Base-by-base conservation (phyloP, 2,329 filamentous ascomycete species). In the Colletotrichum chlorophyti region DNA sequence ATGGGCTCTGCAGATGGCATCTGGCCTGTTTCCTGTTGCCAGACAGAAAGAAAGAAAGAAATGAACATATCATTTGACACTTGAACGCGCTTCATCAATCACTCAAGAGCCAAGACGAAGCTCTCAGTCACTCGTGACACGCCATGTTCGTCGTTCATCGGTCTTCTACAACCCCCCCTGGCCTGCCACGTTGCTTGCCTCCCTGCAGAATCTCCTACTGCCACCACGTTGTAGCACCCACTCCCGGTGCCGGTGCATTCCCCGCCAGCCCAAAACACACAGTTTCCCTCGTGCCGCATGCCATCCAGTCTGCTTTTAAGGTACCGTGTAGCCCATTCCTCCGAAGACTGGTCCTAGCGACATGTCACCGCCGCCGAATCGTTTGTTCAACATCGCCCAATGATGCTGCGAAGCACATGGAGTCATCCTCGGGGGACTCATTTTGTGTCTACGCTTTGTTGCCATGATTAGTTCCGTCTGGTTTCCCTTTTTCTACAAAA, bases 111-210 rank as follows among this genome's bases (percentile, higher is more conserved):
- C 19, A n/a, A n/a, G n/a, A n/a, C n/a, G 24, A 17, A 31, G 24
- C 24, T 29, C 19, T 17, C 7, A 32, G 17, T 37, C 19, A 41
- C n/a, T 15, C 48, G 35, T 26, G 8, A 31, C 12, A 12, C 7
- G 27, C 27, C 21, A 8, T 14, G n/a, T 41, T 2, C 2, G 11
- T 3, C 14, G 2, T 17, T 14, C 38, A 41, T 41, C 19, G 21
- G 12, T 41, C 38, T 23, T 52, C 49, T 31, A 40, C 49, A 42
- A 41, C 41, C 49, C 34, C 41, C 49, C 34, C 34, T 26, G 54
- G 49, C 41, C 10, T 47, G 54, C 49, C 49, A 58, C 49, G 48
- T 58, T 37, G 48, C 27, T 19, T 8, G 51, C 21, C 41, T 42
- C 53, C 29, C 32, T 40, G 41, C 40, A 53, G 49, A 47, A 53